Percentiles rank a stretch among this genome's conserved stretches.
Evolutionary conservation across 202 grass and related monocot genomes (phyloP).

Genomic region (Alloteropsis angusta): DNA sequence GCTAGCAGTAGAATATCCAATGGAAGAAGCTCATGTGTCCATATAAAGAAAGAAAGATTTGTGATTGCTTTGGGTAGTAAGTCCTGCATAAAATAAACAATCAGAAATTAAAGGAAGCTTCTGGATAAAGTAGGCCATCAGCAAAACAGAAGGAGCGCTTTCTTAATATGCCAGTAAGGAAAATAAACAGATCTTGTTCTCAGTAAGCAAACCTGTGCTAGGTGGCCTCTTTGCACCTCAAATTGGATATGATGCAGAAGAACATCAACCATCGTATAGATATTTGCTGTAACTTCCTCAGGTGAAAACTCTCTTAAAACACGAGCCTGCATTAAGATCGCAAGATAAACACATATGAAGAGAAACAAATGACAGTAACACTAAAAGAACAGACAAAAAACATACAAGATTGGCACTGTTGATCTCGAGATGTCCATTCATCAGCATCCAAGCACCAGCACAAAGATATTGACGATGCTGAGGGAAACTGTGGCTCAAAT

Average conservation of each 20-base stretch:
- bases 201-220: conserved; percentile 52
- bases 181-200: conserved; percentile 3
- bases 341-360: conserved; percentile 21
- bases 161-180: neutral
- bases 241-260: conserved; percentile 96
- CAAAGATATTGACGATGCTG: conserved; percentile 86
- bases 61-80: conserved; percentile 86
- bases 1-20: conserved; percentile 90
- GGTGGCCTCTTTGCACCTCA: conserved; percentile 69
- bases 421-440: conserved; percentile 80
- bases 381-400: conserved; percentile 5
- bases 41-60: conserved; percentile 89
- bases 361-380: neutral
- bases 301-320: conserved; percentile 90
- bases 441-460: conserved; percentile 94
- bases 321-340: conserved; percentile 55
- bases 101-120: conserved; percentile 15
- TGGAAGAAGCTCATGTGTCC: conserved; percentile 87
- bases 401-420: conserved; percentile 87
- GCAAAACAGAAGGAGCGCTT: neutral
- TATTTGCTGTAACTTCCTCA: conserved; percentile 96
- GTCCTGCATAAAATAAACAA: conserved; percentile 48
- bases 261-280: conserved; percentile 95
- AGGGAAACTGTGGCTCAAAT: conserved; percentile 81
- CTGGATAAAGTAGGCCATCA: conserved; percentile 23